Evolutionary conservation across 805 yeast genomes (phyloP), one percentile per base, ranked within the genome.

Genomic region (Saturnispora dispora): DNA sequence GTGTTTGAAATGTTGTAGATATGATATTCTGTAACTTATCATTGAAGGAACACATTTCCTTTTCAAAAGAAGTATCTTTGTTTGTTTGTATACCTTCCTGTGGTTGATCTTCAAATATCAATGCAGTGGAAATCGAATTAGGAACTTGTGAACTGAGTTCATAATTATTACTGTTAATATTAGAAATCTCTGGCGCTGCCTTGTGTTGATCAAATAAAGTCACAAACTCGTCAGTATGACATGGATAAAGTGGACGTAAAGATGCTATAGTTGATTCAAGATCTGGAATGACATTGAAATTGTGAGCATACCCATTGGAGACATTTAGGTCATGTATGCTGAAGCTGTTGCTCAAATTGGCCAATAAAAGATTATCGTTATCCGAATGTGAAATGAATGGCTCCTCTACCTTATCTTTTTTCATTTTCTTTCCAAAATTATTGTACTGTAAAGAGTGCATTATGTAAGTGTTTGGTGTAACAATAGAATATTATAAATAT

Each of bases 61-160:
- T 37, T 18, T 37, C 41, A 18, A 37, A 18, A 18, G 23, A 37
- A 9, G 11, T 37, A 4, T 37, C 41, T 1, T 20, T 32, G 5
- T 13, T 25, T 44, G 36, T 13, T 44, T 28, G 18, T 28, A 7
- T 4, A 44, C 17, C 13, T 6, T 22, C 28, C 9, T 40, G n/a
- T 15, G 20, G n/a, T 23, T 45, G 47, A 18, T 45, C 23, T 30
- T 27, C 47, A 45, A 45, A 45, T 17, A 45, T 33, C 32, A 45
- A 45, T 15, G 28, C 36, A 3, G 47, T 32, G 15, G 47, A 32
- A 13, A 45, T 45, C 18, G 47, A 45, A 18, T 37, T 37, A 9
- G 20, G 23, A 18, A 37, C 22, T 5, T 37, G 41, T 9, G 41
- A 18, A 18, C 41, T 18, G 22, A 37, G 13, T 30, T 11, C 33